Evolutionary conservation across 1,284 basidiomycete species (phyloP).

Genomic region (Ceratobasidium sp.): DNA sequence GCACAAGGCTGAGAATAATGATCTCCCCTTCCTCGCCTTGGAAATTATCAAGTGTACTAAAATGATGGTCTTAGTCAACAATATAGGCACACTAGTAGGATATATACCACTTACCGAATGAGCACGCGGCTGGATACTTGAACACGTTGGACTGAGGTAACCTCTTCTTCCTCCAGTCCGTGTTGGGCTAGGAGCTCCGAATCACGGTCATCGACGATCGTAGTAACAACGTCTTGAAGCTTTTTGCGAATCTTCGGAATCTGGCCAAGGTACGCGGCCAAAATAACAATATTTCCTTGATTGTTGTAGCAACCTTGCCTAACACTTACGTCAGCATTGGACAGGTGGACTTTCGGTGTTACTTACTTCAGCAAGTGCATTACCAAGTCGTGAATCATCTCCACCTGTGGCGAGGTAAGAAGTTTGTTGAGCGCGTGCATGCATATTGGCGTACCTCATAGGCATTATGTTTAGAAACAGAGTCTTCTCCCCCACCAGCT

Average conservation of each 20-base stretch:
- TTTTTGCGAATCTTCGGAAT: slow-evolving; percentile 70
- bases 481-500: slow-evolving; percentile 67
- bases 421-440: not conserved
- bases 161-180: slow-evolving; percentile 59
- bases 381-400: slow-evolving; percentile 78
- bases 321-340: slow-evolving; percentile 13
- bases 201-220: slow-evolving; percentile 79
- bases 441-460: slow-evolving; percentile 68
- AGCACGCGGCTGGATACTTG: slow-evolving; percentile 65
- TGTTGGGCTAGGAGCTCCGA: slow-evolving; percentile 67
- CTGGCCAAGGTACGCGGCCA: slow-evolving; percentile 83
- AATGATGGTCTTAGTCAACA: not conserved
- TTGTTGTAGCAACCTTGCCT: slow-evolving; percentile 71
- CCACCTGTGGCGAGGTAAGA: slow-evolving; percentile 61
- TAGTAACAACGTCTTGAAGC: slow-evolving; percentile 65
- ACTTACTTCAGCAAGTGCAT: slow-evolving; percentile 71
- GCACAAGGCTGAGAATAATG: slow-evolving; percentile 77
- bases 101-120: slow-evolving; percentile 26
- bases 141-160: slow-evolving; percentile 62
- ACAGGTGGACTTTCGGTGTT: not conserved
- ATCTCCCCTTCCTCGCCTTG: slow-evolving; percentile 66
- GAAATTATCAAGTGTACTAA: slow-evolving; percentile 80
- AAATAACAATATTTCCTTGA: slow-evolving; percentile 78
- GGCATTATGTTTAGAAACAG: slow-evolving; percentile 71
- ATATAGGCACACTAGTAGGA: slow-evolving; percentile 11